phyloP scores from a whole-genome alignment of 768 basidiomycete species.

The Naganishia vishniacii region DNA sequence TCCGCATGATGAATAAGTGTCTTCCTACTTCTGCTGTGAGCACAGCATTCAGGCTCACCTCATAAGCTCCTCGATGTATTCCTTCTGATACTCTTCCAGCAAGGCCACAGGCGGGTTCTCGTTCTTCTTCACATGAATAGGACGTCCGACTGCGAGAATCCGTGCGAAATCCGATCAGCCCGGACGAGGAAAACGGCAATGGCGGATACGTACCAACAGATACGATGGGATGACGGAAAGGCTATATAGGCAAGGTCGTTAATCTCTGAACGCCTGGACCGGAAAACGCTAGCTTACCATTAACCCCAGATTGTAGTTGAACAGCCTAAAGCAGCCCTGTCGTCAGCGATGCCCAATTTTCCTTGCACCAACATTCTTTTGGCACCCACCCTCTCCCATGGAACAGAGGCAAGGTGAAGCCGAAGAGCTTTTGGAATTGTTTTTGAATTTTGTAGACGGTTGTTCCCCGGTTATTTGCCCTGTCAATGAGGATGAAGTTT shows the following conservation, averaged over 20 bases:
- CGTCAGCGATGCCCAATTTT: background rate
- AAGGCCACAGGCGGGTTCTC: constrained; percentile 79
- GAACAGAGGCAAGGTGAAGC: constrained; percentile 95
- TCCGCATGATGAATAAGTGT: constrained; percentile 19
- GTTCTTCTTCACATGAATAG: constrained; percentile 69
- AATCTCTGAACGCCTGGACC: too few relatives aligned
- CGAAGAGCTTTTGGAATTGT: constrained; percentile 83
- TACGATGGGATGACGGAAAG: constrained; percentile 90
- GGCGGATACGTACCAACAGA: constrained; percentile 93
- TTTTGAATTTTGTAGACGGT: constrained; percentile 78
- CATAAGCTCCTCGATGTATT: constrained; percentile 87
- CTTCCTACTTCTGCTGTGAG: background rate
- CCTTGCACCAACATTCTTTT: background rate
- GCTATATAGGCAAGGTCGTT: constrained; percentile 49
- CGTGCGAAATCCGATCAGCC: too few relatives aligned
- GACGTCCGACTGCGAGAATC: constrained; percentile 83
- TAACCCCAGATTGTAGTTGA: constrained; percentile 93
- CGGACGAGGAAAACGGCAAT: too few relatives aligned
- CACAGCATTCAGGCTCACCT: constrained; percentile 55
- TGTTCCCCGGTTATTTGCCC: constrained; percentile 80
- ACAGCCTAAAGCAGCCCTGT: constrained; percentile 50
- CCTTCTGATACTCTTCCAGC: constrained; percentile 67
- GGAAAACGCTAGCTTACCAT: constrained; percentile 50
- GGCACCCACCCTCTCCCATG: constrained; percentile 77
- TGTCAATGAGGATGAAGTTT: constrained; percentile 2